These are phyloP conservation scores for Colletotrichum nymphaeae DNA, from an alignment of 2,329 filamentous ascomycete species.

Conservation along the genomic window DNA sequence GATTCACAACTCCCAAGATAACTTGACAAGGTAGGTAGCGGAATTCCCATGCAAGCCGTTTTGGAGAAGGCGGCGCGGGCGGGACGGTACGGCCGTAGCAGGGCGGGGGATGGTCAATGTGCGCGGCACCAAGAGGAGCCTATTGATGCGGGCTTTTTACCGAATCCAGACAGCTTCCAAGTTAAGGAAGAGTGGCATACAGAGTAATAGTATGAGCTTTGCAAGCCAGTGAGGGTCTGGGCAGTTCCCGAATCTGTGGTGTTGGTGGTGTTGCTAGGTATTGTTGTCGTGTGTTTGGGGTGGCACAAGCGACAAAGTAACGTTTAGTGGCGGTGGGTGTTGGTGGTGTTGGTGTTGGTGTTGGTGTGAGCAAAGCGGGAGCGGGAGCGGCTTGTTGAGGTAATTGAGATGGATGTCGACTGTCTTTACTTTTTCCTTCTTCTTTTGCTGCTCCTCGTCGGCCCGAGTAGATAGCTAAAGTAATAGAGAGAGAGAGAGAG, in stretches of 20 bases:
- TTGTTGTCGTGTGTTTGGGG: background rate
- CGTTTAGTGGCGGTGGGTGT: background rate
- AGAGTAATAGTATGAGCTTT: background rate
- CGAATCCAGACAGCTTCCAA: conserved; percentile 16
- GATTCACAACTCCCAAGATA: background rate
- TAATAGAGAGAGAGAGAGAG: background rate
- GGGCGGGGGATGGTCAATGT: background rate
- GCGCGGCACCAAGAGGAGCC: background rate
- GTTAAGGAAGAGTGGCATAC: background rate
- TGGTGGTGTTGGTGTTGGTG: background rate
- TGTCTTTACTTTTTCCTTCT: background rate
- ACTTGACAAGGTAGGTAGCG: background rate
- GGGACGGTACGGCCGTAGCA: conserved; percentile 29
- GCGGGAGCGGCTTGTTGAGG: background rate
- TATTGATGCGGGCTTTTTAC: conserved; percentile 4
- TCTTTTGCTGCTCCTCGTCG: background rate
- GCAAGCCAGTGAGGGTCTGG: background rate
- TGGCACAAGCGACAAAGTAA: background rate
- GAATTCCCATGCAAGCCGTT: background rate
- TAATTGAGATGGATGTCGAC: background rate
- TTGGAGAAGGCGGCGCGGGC: background rate
- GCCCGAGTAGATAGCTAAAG: background rate
- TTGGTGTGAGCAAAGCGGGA: background rate
- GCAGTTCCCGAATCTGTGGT: background rate
- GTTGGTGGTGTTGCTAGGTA: background rate